Evolutionary conservation across 768 basidiomycete genomes (phyloP).

Genomic region (Tulasnella sp.): DNA sequence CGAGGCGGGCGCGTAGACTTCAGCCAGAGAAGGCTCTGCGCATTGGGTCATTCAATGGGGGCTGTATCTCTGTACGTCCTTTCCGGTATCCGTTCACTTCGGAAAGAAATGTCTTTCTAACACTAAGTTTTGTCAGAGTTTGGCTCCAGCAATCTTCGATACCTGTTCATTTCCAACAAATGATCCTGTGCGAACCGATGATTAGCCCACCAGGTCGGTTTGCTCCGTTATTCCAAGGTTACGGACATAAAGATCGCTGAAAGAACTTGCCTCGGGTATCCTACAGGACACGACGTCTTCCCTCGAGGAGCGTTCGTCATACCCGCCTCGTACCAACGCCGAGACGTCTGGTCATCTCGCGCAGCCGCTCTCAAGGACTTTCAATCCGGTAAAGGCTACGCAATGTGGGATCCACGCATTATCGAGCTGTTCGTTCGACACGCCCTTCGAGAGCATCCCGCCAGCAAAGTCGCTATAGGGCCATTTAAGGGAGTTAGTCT

Average conservation of each 20-base stretch:
- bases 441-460: constrained; percentile 7
- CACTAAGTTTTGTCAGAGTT: background rate
- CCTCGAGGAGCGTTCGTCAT: background rate
- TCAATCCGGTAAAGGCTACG: background rate
- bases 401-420: background rate
- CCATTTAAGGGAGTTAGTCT: constrained; percentile 7
- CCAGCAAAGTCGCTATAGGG: background rate
- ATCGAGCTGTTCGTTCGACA: constrained; percentile 2
- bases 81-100: background rate
- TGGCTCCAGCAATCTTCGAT: background rate
- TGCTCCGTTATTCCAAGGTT: too few species aligned
- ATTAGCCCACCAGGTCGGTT: background rate
- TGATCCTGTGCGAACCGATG: constrained; percentile 9
- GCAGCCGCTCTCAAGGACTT: constrained; percentile 2
- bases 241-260: background rate
- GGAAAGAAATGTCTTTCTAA: too few species aligned
- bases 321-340: constrained; percentile 1
- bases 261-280: background rate
- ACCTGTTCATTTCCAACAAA: background rate
- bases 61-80: background rate
- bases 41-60: constrained; percentile 9
- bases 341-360: constrained; percentile 8
- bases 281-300: background rate
- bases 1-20: background rate
- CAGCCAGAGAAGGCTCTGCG: background rate